Conservation (phyloP, 208 protist genomes). For the Crithidia thermophila region DNA sequence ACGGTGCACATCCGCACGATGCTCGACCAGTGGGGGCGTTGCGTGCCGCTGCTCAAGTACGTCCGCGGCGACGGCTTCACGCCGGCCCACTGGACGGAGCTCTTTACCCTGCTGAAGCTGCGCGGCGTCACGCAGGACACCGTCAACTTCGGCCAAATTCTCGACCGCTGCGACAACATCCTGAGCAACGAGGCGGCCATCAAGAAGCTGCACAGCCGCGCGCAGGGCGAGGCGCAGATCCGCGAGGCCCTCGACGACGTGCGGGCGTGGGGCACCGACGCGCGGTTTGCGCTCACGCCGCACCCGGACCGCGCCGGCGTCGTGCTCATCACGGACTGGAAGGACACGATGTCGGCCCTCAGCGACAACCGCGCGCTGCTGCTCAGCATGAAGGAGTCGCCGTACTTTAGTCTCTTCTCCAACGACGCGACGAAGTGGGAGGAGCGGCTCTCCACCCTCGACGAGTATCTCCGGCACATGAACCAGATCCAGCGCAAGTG, state of each 20-base stretch:
- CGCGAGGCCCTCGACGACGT: slow-evolving; percentile 96
- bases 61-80: slow-evolving; percentile 96
- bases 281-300: slow-evolving; percentile 84
- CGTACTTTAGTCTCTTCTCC: slow-evolving; percentile 94
- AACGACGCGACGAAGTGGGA: slow-evolving; percentile 94
- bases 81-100: slow-evolving; percentile 94
- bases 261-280: slow-evolving; percentile 88
- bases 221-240: slow-evolving; percentile 96
- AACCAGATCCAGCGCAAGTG: slow-evolving; percentile 98
- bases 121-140: slow-evolving; percentile 83
- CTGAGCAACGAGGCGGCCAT: slow-evolving; percentile 79
- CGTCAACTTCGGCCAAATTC: slow-evolving; percentile 92
- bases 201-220: slow-evolving; percentile 94
- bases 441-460: slow-evolving; percentile 89
- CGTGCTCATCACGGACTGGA: slow-evolving; percentile 97
- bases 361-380: slow-evolving; percentile 97
- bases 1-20: slow-evolving; percentile 88
- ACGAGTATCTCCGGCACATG: slow-evolving; percentile 93
- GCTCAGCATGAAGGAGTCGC: slow-evolving; percentile 97
- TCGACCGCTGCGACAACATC: slow-evolving; percentile 79
- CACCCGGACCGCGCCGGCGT: slow-evolving; percentile 79
- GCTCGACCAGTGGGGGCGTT: slow-evolving; percentile 85
- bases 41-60: slow-evolving; percentile 91
- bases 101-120: slow-evolving; percentile 92
- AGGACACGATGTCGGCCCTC: slow-evolving; percentile 94